Base-by-base conservation (phyloP, 768 basidiomycete genomes). In the Psilocybe cyanescens region DNA sequence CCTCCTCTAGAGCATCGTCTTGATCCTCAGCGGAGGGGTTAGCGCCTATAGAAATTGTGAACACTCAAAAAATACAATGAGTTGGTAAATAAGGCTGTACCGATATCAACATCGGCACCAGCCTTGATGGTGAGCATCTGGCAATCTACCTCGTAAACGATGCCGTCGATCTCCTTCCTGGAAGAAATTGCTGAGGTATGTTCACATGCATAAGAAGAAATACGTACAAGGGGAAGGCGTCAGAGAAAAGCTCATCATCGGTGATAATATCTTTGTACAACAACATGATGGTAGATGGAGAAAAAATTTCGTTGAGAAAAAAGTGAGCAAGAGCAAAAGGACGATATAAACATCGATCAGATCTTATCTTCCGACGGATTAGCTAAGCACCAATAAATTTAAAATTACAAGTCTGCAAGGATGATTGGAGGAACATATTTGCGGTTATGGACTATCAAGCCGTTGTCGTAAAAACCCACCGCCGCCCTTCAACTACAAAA, bases 11-110 rank as follows among this genome's bases (percentile, higher is more conserved):
- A 29, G 79, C 81, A 57, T 99, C 97, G 0, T 86, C 88, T 50
- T 78, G 78, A 55, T 97, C 97, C 78, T 99, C 97, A 5, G 88
- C 80, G 48, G 96, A 98, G 44, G 96, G 91, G 77, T 98, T 97
- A 60, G 91, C 95, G 74, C 96, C 94, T 95, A 66, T 9, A 58
- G 35, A 39, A 37, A 35, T 53, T 5, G 30, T 57, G 29, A 62
- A 55, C 33, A 44, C 28, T 35, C 4, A 39, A 19, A 60, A 33
- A 12, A 19, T 35, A 16, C 14, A 35, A 35, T 11, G 33, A 24
- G 24, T 24, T 24, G 12, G 55, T 60, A 45, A n/a, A 30, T 16
- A 31, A 12, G 29, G 56, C 68, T 82, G 64, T 61, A 90, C 96
- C 97, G 72, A 97, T 99, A 74, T 99, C 87, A 63, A 99, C 78